Base-by-base conservation (phyloP, 2,329 filamentous ascomycete species). In the Graphilbum fragrans region DNA sequence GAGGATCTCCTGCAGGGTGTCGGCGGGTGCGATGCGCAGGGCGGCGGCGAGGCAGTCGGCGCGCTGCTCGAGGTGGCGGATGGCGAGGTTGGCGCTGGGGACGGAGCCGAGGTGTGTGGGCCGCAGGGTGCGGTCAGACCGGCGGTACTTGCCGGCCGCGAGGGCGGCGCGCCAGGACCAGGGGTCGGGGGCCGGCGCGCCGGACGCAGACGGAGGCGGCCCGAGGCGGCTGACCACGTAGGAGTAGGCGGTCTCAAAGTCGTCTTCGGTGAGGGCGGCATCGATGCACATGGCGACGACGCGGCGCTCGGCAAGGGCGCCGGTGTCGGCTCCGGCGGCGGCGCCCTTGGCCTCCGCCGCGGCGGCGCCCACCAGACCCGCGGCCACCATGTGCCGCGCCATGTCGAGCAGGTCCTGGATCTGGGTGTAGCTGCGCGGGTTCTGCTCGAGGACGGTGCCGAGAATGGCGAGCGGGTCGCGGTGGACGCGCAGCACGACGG, bases 241-340 rank as follows among this genome's bases (percentile, higher is more conserved):
- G 0, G 83, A 88, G 56, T 90, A 92, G 11, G 85, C 85, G 0
- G 85, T 92, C 55, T 93, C 86, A 46, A 92, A 92, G 55, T 78
- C 86, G 47, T 87, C 79, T 54, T 88, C 83, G 10, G 69, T 67
- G 1, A 92, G 67, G 12, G 85, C 82, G 14, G 82, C 78, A 54
- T 86, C 79, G 33, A 90, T 77, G 48, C 84, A 86, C 81, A 90
- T 86, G 44, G 82, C 80, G 6, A 78, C 80, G 39, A 92, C 77
- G 23, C 84, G 74, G 37, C 72, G 75, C 53, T 81, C 76, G 4
- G 75, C 71, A 31, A 55, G 45, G 10, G 29, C 29, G 29, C 29
- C 16, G 9, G 29, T 16, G 29, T 17, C 19, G 32, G 32, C 14
- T 8, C 25, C 14, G 8, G 25, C 14, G 25, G 8, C 5, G 5